A percentile compares a stretch with the other conserved stretches of the same genome.
phyloP scores from a whole-genome alignment of 768 basidiomycete genomes.

The Paxillus involutus region DNA sequence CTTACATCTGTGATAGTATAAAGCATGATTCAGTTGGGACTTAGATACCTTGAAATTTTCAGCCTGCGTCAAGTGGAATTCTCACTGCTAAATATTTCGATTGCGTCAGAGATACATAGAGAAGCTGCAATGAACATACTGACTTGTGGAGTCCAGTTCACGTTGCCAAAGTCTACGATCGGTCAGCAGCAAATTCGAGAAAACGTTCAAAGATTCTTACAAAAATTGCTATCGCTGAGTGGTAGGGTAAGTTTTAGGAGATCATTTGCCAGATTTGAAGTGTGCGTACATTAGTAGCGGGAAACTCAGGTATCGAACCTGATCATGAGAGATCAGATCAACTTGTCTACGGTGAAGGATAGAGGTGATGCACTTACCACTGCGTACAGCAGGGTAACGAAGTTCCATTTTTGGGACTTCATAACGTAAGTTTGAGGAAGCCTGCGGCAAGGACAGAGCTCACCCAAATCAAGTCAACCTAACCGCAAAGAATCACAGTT shows the following conservation, averaged over 20 bases:
- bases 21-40: background rate
- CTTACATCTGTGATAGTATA: constrained; percentile 10
- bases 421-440: background rate
- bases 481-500: background rate
- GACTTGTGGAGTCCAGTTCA: constrained; percentile 11
- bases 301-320: constrained; percentile 17
- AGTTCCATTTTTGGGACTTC: constrained; percentile 17
- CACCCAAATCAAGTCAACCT: constrained; percentile 23
- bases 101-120: background rate
- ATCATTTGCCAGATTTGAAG: background rate
- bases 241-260: background rate
- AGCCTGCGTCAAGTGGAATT: background rate
- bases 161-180: constrained; percentile 2
- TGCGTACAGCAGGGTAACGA: constrained; percentile 15
- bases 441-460: background rate
- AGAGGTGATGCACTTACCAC: constrained; percentile 1
- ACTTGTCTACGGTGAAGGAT: too few relatives aligned
- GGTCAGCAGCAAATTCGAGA: background rate
- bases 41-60: background rate
- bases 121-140: background rate
- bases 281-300: constrained; percentile 11
- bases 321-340: background rate
- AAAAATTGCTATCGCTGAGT: constrained; percentile 6
- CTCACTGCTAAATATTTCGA: constrained; percentile 13
- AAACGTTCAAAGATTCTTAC: constrained; percentile 4